phyloP scores from a whole-genome alignment of 805 yeast genomes.

The Kazachstania taianensis region DNA sequence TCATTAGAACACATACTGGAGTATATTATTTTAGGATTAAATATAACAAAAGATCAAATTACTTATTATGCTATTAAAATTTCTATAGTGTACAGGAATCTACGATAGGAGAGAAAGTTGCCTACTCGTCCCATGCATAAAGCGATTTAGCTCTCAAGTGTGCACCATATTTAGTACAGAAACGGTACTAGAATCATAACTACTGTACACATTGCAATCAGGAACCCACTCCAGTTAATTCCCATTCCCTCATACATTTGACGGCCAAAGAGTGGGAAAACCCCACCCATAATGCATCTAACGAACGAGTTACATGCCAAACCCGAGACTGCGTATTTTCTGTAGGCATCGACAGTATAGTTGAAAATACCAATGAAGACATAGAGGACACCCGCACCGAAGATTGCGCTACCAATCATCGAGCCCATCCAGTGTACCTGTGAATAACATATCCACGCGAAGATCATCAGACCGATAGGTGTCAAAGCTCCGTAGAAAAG shows the following conservation, averaged over 20 bases:
- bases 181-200: conserved; percentile 47
- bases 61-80: too few relatives aligned
- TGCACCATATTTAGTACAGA: conserved; percentile 40
- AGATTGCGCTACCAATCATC: conserved; percentile 58
- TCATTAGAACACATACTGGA: too few relatives aligned
- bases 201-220: conserved; percentile 41
- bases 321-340: conserved; percentile 43
- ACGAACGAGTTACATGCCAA: conserved; percentile 43
- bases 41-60: too few relatives aligned
- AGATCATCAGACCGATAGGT: conserved; percentile 61
- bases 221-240: conserved; percentile 47
- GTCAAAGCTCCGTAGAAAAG: conserved; percentile 57
- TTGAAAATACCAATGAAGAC: conserved; percentile 58
- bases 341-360: conserved; percentile 57
- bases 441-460: conserved; percentile 60
- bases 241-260: conserved; percentile 49
- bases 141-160: conserved; percentile 36
- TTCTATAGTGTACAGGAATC: too few relatives aligned
- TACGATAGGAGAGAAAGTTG: too few relatives aligned
- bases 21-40: too few relatives aligned
- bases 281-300: conserved; percentile 45
- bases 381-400: conserved; percentile 60
- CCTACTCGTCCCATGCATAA: conserved; percentile 34
- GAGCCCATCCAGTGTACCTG: conserved; percentile 68
- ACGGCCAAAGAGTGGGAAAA: conserved; percentile 46